These are phyloP conservation scores for Blastobotrys indianensis DNA, from an alignment of 1,139 yeast genomes.

Conservation along the genomic window DNA sequence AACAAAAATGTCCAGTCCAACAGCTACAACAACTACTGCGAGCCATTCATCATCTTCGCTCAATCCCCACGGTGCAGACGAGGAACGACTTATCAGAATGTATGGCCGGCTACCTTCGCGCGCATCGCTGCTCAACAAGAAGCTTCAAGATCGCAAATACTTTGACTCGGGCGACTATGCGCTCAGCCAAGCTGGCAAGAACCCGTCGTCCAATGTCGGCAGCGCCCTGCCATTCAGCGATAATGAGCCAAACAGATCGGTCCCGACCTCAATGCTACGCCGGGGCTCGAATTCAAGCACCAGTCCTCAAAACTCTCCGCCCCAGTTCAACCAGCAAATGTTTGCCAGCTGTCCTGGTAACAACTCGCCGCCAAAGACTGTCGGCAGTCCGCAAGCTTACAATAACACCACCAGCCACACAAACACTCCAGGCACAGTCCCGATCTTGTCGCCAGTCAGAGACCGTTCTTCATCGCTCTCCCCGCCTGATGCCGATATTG, in stretches of 20 bases:
- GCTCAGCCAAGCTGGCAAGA: slow-evolving; percentile 61
- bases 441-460: slow-evolving; percentile 8
- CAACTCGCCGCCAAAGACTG: slow-evolving; percentile 5
- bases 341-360: not conserved
- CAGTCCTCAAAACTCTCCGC: too few relatives aligned
- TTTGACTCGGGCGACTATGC: slow-evolving; percentile 98
- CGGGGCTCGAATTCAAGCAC: too few relatives aligned
- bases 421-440: slow-evolving; percentile 9
- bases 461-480: slow-evolving; percentile 7
- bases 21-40: too few relatives aligned
- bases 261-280: not conserved
- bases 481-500: slow-evolving; percentile 8
- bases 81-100: slow-evolving; percentile 52
- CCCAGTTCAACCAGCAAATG: not conserved
- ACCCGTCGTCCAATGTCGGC: slow-evolving; percentile 19
- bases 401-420: slow-evolving; percentile 3
- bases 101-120: slow-evolving; percentile 87
- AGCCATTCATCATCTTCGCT: too few relatives aligned
- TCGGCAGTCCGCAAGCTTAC: slow-evolving; percentile 7
- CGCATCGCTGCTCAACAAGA: slow-evolving; percentile 72
- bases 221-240: slow-evolving; percentile 17
- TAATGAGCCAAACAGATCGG: not conserved
- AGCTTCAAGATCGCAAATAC: slow-evolving; percentile 73
- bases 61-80: slow-evolving; percentile 22
- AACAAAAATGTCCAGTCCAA: too few relatives aligned